These are phyloP conservation scores for Irpex sp. DNA, from an alignment of 1,284 basidiomycete species.

Conservation along the genomic window DNA sequence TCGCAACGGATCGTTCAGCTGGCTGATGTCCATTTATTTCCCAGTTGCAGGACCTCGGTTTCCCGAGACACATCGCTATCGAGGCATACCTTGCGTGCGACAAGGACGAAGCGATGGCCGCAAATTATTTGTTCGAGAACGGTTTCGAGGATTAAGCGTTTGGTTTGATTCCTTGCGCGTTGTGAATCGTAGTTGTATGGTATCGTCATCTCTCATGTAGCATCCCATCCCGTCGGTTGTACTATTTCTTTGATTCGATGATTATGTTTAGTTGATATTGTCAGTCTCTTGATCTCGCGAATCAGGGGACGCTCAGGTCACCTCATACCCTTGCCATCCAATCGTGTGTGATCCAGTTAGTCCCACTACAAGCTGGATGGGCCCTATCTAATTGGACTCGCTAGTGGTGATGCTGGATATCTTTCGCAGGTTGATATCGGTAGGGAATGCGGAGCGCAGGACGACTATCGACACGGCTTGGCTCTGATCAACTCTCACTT, in stretches of 20 bases:
- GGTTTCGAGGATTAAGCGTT: constrained; percentile 49
- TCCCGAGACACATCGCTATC: constrained; percentile 71
- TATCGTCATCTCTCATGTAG: background rate
- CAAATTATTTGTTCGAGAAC: constrained; percentile 85
- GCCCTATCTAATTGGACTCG: too few species aligned
- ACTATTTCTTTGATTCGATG: background rate
- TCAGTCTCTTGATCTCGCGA: background rate
- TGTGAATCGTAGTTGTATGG: background rate
- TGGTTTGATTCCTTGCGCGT: background rate
- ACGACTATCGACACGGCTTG: too few species aligned
- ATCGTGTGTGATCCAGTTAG: too few species aligned
- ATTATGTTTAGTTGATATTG: background rate
- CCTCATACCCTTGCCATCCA: too few species aligned
- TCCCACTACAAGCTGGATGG: too few species aligned
- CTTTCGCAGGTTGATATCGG: too few species aligned
- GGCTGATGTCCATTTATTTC: constrained; percentile 9
- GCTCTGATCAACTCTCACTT: too few species aligned
- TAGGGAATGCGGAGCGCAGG: too few species aligned
- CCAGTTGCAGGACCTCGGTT: constrained; percentile 84
- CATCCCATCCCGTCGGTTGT: background rate
- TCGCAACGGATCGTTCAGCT: background rate
- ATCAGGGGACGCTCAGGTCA: too few species aligned
- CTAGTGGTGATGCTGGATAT: too few species aligned
- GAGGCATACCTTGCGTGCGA: constrained; percentile 92
- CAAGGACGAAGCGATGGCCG: constrained; percentile 93